phyloP scores from a whole-genome alignment of 1,284 basidiomycete species.

The Sanghuangporus weigelae region DNA sequence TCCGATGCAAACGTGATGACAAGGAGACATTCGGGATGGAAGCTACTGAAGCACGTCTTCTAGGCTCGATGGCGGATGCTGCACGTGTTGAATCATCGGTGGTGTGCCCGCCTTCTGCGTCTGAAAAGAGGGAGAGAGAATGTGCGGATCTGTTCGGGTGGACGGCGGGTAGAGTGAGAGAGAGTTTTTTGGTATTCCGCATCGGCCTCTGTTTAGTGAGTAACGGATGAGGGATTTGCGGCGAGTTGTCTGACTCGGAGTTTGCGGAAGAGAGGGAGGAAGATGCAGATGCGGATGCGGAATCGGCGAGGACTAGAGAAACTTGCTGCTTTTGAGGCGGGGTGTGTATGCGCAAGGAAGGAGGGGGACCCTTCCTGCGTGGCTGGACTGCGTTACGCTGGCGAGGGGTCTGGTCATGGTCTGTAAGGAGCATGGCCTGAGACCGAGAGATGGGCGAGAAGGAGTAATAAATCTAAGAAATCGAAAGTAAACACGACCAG shows the following conservation, averaged over 20 bases:
- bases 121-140: constrained; percentile 33
- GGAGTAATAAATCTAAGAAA: background rate
- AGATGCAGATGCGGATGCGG: constrained; percentile 32
- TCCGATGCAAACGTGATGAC: constrained; percentile 50
- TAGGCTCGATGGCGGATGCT: constrained; percentile 22
- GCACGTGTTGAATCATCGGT: constrained; percentile 1
- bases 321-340: constrained; percentile 43
- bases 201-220: constrained; percentile 37
- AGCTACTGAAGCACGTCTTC: constrained; percentile 50
- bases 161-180: constrained; percentile 58
- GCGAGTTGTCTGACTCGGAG: constrained; percentile 45
- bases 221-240: constrained; percentile 34
- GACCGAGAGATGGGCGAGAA: background rate
- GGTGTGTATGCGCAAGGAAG: constrained; percentile 55
- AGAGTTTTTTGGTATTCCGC: constrained; percentile 74
- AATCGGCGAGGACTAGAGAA: constrained; percentile 43
- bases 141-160: constrained; percentile 44
- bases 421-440: constrained; percentile 11
- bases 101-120: background rate
- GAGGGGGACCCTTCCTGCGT: constrained; percentile 51
- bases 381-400: constrained; percentile 27
- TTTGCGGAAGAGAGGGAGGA: constrained; percentile 48
- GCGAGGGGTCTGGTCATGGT: constrained; percentile 17
- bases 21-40: constrained; percentile 54
- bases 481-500: constrained; percentile 15